Base-by-base conservation (phyloP, 345 rosid species). In the Schrenkiella parvula region DNA sequence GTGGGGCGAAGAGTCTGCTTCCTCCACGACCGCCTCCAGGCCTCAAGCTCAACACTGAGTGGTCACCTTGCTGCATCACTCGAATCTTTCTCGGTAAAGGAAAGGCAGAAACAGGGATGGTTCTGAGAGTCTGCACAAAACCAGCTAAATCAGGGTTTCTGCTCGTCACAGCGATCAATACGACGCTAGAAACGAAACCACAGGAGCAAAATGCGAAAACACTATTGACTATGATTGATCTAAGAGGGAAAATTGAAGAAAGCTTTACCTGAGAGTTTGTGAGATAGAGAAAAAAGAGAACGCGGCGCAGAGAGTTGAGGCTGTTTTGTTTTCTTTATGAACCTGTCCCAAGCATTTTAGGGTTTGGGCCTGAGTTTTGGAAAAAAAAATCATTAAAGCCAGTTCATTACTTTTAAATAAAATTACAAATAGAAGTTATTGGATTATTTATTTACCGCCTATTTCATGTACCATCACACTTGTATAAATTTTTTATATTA, bases 11-110 rank as follows among this genome's bases (percentile, higher is more conserved):
- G 51, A 71, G 19, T 38, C 64, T 71, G 58, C 34, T 64, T 58
- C 68, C 80, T 43, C 80, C 72, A 64, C 72, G 76, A 65, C 80
- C 80, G 17, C 80, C 73, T 54, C 80, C 73, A 48, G 77, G 80
- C 61, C 80, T 77, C 73, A 71, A 77, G 51, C 77, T 77, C 55
- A 77, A 46, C 57, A 77, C 37, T 1, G 73, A 7, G 25, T 51
- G 15, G 42, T 76, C 72, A 58, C 61, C 67, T 77, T 70, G 71
- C 68, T 65, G 72, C 76, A 70, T 77, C 43, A 69, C 70, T 68
- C 18, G 14, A 39, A 34, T 47, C 31, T 56, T 55, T 51, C 22
- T 25, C n/a, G n/a, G 26, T 67, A 12, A 46, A 6, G 65, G 4
- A 21, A 56, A 13, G 51, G 29, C 5, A 13, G 42, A 38, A 48